Evolutionary conservation across 352 stramenopile genomes (phyloP), one percentile per base, ranked within the genome.

Genomic region (Globisporangium megalacanthum): DNA sequence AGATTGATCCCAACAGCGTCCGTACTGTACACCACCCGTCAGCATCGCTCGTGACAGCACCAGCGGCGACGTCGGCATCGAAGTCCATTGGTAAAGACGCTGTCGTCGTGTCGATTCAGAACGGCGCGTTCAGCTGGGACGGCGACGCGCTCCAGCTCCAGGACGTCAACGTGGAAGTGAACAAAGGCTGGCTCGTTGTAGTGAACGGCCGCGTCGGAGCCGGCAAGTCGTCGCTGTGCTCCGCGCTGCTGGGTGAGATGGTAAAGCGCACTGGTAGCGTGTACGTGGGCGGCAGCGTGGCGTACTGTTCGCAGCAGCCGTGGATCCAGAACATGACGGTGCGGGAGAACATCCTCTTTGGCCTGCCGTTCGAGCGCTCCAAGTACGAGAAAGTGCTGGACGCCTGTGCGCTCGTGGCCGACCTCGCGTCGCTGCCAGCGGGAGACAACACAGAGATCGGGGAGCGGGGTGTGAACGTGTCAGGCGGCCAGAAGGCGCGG

Each of bases 291-390:
- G 71, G 68, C 14, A 64, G 25, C 37, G 51, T 87, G 6, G 76
- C 73, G 11, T 96, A 95, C 65, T 94, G 76, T 55, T 77, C 86
- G 25, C 93, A 98, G 71, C 78, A 92, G 36, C 64, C 92, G n/a
- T 98, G 96, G 75, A 98, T 99, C 49, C 83, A 98, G 62, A 98
- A 98, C 76, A 89, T 86, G 54, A 96, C 86, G 1, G 64, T 99
- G 3, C 73, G 77, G 14, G 86, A 98, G 22, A 99, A 99, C 72
- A 97, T 99, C 58, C 69, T 98, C 4, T 98, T 98, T 68, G 90
- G 92, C 10, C 64, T 75, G 36, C 64, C 64, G 7, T 86, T 65
- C 37, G 61, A 81, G 49, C 58, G 49, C 50, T 56, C 61, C 0
- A 74, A 69, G 45, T 85, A 88, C 48, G 55, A 69, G 45, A n/a